A percentile compares a stretch with the other conserved stretches of the same genome.
phyloP scores from a whole-genome alignment of 106 monocot genomes.

The Phalaenopsis equestris region DNA sequence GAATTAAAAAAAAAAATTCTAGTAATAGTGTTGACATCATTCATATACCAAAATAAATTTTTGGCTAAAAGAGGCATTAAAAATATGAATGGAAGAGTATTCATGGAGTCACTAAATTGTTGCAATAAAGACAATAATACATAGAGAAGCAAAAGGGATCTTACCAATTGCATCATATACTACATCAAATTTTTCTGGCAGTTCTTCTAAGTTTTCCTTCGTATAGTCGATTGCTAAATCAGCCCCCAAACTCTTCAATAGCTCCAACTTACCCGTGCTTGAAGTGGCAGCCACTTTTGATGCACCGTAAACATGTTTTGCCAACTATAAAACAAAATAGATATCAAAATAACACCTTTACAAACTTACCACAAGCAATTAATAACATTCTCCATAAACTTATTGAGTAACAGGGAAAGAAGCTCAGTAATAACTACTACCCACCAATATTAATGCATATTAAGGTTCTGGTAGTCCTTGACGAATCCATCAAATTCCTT shows the following conservation, averaged over 20 bases:
- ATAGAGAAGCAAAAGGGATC: not conserved
- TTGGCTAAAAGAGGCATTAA: not conserved
- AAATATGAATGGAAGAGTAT: not conserved
- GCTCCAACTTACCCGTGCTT: slow-evolving; percentile 72
- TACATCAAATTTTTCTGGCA: slow-evolving; percentile 83
- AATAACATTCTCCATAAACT: too few relatives aligned
- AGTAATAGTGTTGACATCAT: not conserved
- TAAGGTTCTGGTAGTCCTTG: too few relatives aligned
- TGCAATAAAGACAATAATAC: not conserved
- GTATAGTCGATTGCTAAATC: slow-evolving; percentile 92
- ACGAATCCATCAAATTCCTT: too few relatives aligned
- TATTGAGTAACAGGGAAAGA: too few relatives aligned
- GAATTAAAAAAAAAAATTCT: too few relatives aligned
- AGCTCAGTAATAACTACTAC: too few relatives aligned
- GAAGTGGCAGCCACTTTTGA: slow-evolving; percentile 84
- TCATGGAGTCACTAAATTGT: not conserved
- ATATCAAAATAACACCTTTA: not conserved
- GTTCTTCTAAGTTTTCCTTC: slow-evolving; percentile 82
- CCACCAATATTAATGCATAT: too few relatives aligned
- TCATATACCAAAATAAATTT: not conserved
- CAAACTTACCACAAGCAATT: not conserved
- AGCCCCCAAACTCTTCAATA: slow-evolving; percentile 80
- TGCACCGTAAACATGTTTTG: slow-evolving; percentile 81
- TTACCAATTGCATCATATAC: slow-evolving; percentile 88
- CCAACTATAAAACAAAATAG: slow-evolving; percentile 44